phyloP scores from a whole-genome alignment of 2,329 filamentous ascomycete species.

The Dothidotthia symphoricarpi region DNA sequence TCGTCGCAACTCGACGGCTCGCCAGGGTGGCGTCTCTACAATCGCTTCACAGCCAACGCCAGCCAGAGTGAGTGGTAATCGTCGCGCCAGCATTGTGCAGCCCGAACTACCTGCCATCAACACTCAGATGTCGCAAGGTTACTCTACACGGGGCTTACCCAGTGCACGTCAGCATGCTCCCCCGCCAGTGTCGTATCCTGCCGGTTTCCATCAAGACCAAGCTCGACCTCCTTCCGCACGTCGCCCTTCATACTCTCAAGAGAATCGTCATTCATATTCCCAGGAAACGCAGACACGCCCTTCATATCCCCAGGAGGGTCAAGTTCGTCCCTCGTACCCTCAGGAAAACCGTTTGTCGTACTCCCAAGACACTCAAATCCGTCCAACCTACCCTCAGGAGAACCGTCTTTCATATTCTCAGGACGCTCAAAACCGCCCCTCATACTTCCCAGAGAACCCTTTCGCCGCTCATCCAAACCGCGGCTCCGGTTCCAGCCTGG shows the following conservation, averaged over 20 bases:
- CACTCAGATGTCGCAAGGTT: constrained; percentile 13
- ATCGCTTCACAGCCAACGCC: constrained; percentile 13
- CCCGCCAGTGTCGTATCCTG: constrained; percentile 19
- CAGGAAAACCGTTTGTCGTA: no score
- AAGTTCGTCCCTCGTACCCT: no score
- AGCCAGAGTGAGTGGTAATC: constrained; percentile 18
- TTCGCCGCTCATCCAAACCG: constrained; percentile 17
- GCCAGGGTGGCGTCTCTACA: constrained; percentile 22
- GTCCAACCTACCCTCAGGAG: constrained; percentile 19
- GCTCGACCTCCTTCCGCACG: constrained; percentile 22
- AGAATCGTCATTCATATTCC: no score
- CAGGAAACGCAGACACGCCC: no score
- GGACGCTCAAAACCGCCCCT: constrained; percentile 5
- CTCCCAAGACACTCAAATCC: no score
- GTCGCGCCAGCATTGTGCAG: constrained; percentile 26
- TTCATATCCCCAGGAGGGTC: no score
- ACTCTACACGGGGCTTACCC: constrained; percentile 11
- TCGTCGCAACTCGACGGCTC: constrained; percentile 19
- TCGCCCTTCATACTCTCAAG: constrained; percentile 18
- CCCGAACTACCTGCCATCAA: constrained; percentile 16
- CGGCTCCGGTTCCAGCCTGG: constrained; percentile 1
- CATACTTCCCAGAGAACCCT: constrained; percentile 2
- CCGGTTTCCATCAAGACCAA: constrained; percentile 14
- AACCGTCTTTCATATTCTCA: constrained; percentile 19
- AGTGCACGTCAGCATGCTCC: constrained; percentile 17